Evolutionary conservation across 2,329 filamentous ascomycete species (phyloP).

Genomic region (Talaromyces sp.): DNA sequence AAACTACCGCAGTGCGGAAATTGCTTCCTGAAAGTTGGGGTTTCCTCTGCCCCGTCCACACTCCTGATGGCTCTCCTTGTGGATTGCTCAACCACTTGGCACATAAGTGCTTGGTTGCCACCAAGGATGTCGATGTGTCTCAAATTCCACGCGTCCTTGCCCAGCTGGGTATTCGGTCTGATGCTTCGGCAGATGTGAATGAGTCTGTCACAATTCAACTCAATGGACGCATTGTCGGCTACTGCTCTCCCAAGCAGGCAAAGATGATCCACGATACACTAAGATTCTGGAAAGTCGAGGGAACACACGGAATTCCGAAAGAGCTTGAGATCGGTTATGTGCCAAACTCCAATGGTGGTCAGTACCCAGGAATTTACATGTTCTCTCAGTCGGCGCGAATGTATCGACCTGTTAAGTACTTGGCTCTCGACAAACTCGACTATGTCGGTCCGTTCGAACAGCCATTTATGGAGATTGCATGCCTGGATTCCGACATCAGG

Average conservation of each 20-base stretch:
- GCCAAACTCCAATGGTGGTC: slow-evolving; percentile 80
- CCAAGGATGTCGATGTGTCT: slow-evolving; percentile 66
- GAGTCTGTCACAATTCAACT: slow-evolving; percentile 87
- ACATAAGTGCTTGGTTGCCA: slow-evolving; percentile 90
- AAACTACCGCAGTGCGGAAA: slow-evolving; percentile 95
- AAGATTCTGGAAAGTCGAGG: slow-evolving; percentile 92
- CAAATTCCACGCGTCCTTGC: slow-evolving; percentile 67
- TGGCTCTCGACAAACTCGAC: slow-evolving; percentile 79
- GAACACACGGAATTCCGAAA: slow-evolving; percentile 69
- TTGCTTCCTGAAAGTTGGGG: slow-evolving; percentile 95
- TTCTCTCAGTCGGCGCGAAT: slow-evolving; percentile 79
- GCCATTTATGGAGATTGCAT: slow-evolving; percentile 96
- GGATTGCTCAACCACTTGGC: slow-evolving; percentile 91
- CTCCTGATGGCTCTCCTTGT: slow-evolving; percentile 91
- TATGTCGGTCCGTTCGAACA: slow-evolving; percentile 92
- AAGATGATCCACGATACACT: slow-evolving; percentile 77
- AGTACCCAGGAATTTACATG: slow-evolving; percentile 94
- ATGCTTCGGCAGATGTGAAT: slow-evolving; percentile 70
- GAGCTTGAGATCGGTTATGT: slow-evolving; percentile 90
- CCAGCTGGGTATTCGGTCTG: slow-evolving; percentile 71
- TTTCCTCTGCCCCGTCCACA: slow-evolving; percentile 95
- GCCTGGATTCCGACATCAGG: slow-evolving; percentile 77
- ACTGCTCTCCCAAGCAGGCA: slow-evolving; percentile 80
- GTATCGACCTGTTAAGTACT: slow-evolving; percentile 86
- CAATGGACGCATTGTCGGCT: slow-evolving; percentile 84